Percentiles rank a stretch among this genome's conserved stretches.
phyloP scores from a whole-genome alignment of 2,329 filamentous ascomycete species.

The Ciborinia camelliae region DNA sequence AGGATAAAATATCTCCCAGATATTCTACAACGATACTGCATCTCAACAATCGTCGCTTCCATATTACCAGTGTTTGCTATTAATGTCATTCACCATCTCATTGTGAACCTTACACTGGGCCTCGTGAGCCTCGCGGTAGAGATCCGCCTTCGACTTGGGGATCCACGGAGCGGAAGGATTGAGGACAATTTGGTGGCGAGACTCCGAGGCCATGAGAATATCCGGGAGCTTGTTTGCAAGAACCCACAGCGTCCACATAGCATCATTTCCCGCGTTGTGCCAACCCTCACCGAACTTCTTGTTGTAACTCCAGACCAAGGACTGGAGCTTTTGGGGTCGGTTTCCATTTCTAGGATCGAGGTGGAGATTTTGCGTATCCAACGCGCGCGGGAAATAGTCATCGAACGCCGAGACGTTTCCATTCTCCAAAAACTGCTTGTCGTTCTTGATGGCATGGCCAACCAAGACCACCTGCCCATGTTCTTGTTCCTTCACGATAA shows the following conservation, averaged over 20 bases:
- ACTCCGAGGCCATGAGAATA: background rate
- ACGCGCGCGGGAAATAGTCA: rapidly evolving
- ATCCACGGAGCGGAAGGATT: too few species aligned
- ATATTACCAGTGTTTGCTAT: too few species aligned
- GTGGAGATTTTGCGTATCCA: background rate
- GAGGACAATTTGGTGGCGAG: background rate
- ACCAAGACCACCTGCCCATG: background rate
- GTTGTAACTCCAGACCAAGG: background rate
- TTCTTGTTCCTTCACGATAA: background rate
- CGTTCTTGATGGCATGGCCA: conserved; percentile 3
- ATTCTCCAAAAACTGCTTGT: background rate
- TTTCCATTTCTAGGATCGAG: background rate
- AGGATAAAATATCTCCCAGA: too few species aligned
- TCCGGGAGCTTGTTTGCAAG: background rate
- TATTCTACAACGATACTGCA: too few species aligned
- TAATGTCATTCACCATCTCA: too few species aligned
- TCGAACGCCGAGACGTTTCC: background rate
- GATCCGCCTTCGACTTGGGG: too few species aligned
- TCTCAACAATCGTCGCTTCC: too few species aligned
- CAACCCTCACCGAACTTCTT: background rate
- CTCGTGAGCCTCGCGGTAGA: too few species aligned
- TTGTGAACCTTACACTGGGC: too few species aligned
- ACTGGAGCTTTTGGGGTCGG: background rate
- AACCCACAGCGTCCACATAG: conserved; percentile 1
- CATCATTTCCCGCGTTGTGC: conserved; percentile 17